Conservation (phyloP, 2,329 filamentous ascomycete genomes). For the Apiospora rasikravindrae region DNA sequence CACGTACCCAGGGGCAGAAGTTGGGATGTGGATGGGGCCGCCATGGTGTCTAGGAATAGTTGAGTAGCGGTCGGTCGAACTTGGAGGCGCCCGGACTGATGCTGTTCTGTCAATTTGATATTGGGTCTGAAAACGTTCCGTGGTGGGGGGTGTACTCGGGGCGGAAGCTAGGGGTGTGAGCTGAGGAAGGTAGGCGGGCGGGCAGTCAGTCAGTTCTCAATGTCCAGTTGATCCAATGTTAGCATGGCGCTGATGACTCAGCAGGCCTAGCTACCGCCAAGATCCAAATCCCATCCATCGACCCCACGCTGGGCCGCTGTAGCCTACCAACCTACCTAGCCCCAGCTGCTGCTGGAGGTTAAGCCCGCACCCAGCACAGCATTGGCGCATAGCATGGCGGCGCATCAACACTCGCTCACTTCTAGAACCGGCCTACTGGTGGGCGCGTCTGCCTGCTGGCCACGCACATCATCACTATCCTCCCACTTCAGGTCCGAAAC, state of each 20-base stretch:
- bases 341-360: too few species aligned
- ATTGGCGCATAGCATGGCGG: background rate
- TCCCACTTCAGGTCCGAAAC: background rate
- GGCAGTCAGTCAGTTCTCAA: too few species aligned
- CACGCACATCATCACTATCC: background rate
- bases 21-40: slow-evolving; percentile 22
- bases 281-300: background rate
- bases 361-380: background rate
- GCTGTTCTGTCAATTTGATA: slow-evolving; percentile 1
- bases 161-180: slow-evolving; percentile 9
- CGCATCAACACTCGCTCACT: background rate
- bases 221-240: background rate
- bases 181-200: slow-evolving; percentile 6
- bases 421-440: background rate
- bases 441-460: slow-evolving; percentile 40
- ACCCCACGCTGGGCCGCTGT: background rate
- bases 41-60: slow-evolving; percentile 20
- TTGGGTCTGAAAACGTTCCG: slow-evolving; percentile 11
- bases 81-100: background rate
- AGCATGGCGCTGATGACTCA: background rate
- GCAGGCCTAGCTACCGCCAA: slow-evolving; percentile 17
- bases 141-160: slow-evolving; percentile 15
- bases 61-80: background rate
- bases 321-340: background rate
- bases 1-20: slow-evolving; percentile 24